Evolutionary conservation across 352 stramenopile species (phyloP), one percentile per base, ranked within the genome.

Genomic region (Phytophthora tubulina): DNA sequence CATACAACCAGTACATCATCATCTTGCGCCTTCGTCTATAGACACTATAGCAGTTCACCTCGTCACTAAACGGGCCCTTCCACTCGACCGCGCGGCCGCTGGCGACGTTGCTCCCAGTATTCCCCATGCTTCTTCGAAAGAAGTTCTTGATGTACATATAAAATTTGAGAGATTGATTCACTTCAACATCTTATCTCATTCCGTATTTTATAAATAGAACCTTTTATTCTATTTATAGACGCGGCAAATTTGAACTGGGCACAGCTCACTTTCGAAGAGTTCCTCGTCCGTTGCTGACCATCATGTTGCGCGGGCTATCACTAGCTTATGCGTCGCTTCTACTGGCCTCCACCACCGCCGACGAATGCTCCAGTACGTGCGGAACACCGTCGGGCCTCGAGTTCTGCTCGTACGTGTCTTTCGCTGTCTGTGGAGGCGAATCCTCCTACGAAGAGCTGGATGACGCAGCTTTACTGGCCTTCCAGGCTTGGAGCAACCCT

Each of bases 41-140:
- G n/a, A 36, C 32, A 55, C n/a, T 9, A 39, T n/a, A 27, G 10
- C 10, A 53, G 11, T 21, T 14, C 31, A 93, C 88, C 52, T 88
- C 70, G 58, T 96, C 88, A 60, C 88, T 94, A 63, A 96, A 96
- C 1, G 88, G 88, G 1, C 88, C 88, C 74, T 93, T 94, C 86
- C 86, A 92, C 55, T 85, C 85, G 54, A 31, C 38, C 59, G 39
- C 32, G 60, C 42, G 46, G 35, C 27, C 63, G 46, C 32, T 11
- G 14, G 45, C 32, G 33, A 50, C 42, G 58, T 39, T 73, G 60
- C 65, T 78, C 33, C 53, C 38, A 27, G 45, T 68, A 50, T 86
- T 89, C 39, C 81, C 81, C 81, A 89, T 89, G 42, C 41, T 51
- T 39, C 8, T 45, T 15, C 1, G 21, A 27, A 27, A 27, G 21